A percentile compares a stretch with the other conserved stretches of the same genome.
phyloP scores from a whole-genome alignment of 257 asterid genomes.

The Penstemon barbatus region DNA sequence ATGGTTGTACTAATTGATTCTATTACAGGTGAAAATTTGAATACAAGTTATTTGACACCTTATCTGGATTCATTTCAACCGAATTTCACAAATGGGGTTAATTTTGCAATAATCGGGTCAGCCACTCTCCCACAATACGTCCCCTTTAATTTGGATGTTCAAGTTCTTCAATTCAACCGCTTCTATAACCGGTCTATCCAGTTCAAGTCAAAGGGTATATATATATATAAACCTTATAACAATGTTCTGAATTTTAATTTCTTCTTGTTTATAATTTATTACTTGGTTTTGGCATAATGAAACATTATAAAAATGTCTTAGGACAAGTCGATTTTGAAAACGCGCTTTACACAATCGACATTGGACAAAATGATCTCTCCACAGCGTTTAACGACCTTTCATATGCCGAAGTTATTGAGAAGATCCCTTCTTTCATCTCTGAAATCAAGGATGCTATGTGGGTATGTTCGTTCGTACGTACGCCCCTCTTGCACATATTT shows the following conservation, averaged over 20 bases:
- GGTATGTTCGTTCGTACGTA: not conserved
- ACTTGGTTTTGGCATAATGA: not conserved
- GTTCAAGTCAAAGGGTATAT: constrained; percentile 34
- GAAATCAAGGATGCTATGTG: not conserved
- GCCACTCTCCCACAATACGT: constrained; percentile 34
- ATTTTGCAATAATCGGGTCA: constrained; percentile 48
- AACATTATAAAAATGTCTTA: constrained; percentile 27
- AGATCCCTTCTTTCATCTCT: not conserved
- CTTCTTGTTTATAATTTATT: too few relatives aligned
- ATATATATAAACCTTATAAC: too few relatives aligned
- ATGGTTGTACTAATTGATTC: too few relatives aligned
- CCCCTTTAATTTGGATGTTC: constrained; percentile 39
- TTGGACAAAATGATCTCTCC: not conserved
- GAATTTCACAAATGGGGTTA: constrained; percentile 45
- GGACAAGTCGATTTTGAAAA: constrained; percentile 29
- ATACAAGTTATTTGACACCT: constrained; percentile 42
- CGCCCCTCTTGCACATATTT: too few relatives aligned
- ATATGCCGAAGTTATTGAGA: not conserved
- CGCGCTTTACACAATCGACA: not conserved
- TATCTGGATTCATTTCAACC: constrained; percentile 44
- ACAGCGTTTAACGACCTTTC: not conserved
- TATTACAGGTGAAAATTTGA: constrained; percentile 45
- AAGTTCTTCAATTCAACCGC: constrained; percentile 40
- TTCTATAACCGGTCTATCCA: constrained; percentile 40
- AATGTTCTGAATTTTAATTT: not conserved